Percentiles rank a stretch among this genome's conserved stretches.
Evolutionary conservation across 371 early-diverging fungal species (phyloP).

Genomic region (Rhizopus sp.): DNA sequence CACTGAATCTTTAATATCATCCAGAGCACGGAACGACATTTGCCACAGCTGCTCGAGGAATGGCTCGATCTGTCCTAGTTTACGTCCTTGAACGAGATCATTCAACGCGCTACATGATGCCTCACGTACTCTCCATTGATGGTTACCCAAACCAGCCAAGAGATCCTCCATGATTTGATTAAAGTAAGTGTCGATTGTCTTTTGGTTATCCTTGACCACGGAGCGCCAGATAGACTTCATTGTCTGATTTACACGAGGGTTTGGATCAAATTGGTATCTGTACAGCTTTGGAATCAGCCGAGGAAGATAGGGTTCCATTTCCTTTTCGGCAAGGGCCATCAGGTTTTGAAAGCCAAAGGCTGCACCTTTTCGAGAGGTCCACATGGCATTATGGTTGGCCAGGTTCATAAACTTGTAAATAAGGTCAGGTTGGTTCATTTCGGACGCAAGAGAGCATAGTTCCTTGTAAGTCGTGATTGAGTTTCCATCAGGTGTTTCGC

Average conservation of each 20-base stretch:
- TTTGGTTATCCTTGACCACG: slow-evolving; percentile 75
- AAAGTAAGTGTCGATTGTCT: slow-evolving; percentile 80
- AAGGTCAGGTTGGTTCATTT: slow-evolving; percentile 91
- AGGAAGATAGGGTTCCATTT: slow-evolving; percentile 76
- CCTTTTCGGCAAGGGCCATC: slow-evolving; percentile 76
- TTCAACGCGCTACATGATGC: slow-evolving; percentile 77
- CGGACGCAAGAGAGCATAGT: slow-evolving; percentile 85
- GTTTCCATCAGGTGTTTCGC: slow-evolving; percentile 82
- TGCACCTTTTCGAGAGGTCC: slow-evolving; percentile 91
- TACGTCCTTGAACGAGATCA: slow-evolving; percentile 76
- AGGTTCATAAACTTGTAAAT: slow-evolving; percentile 95
- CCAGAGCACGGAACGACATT: slow-evolving; percentile 87
- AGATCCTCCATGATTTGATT: slow-evolving; percentile 80
- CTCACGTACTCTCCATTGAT: slow-evolving; percentile 89
- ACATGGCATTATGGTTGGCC: slow-evolving; percentile 88
- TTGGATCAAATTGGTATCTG: slow-evolving; percentile 87
- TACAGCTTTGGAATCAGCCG: slow-evolving; percentile 84
- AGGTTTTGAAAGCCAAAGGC: slow-evolving; percentile 86
- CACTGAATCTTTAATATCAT: slow-evolving; percentile 94
- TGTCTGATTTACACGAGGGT: slow-evolving; percentile 78
- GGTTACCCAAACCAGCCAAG: slow-evolving; percentile 72
- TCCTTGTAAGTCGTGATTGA: slow-evolving; percentile 83
- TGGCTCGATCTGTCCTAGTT: slow-evolving; percentile 68
- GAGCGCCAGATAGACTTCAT: slow-evolving; percentile 93
- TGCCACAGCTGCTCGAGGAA: slow-evolving; percentile 83